Conservation (phyloP, 148 eudicot species). For the Cornus florida region DNA sequence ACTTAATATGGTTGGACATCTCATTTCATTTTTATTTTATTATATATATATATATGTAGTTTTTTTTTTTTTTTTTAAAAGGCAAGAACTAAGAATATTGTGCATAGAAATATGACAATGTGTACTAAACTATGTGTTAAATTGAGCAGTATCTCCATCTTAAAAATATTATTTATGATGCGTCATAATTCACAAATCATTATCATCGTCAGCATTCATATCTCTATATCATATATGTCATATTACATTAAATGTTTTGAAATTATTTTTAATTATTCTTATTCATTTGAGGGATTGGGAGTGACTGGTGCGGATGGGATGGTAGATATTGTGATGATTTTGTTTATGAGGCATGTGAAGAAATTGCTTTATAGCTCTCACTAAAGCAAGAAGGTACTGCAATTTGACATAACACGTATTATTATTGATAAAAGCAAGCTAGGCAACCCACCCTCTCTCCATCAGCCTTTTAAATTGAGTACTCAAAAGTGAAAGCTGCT, state of each 20-base stretch:
- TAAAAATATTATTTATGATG: no score
- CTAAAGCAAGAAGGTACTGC: neutral
- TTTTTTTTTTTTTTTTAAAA: no score
- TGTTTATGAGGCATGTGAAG: conserved; percentile 13
- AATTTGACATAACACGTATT: conserved; percentile 18
- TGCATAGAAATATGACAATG: no score
- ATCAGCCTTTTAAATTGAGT: neutral
- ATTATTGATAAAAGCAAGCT: conserved; percentile 7
- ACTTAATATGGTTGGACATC: neutral
- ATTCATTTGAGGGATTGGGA: neutral
- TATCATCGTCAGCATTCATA: no score
- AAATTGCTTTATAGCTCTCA: neutral
- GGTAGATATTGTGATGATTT: neutral
- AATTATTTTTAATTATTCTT: no score
- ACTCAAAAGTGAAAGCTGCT: neutral
- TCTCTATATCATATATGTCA: no score
- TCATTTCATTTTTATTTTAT: no score
- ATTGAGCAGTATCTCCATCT: neutral
- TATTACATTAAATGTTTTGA: no score
- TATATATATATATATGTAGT: no score
- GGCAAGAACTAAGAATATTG: no score
- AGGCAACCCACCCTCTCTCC: neutral
- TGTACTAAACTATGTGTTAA: neutral
- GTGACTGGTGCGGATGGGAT: neutral
- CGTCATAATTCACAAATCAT: neutral